Base-by-base conservation (phyloP, 176 grass and related monocot species). In the Musa acuminata region DNA sequence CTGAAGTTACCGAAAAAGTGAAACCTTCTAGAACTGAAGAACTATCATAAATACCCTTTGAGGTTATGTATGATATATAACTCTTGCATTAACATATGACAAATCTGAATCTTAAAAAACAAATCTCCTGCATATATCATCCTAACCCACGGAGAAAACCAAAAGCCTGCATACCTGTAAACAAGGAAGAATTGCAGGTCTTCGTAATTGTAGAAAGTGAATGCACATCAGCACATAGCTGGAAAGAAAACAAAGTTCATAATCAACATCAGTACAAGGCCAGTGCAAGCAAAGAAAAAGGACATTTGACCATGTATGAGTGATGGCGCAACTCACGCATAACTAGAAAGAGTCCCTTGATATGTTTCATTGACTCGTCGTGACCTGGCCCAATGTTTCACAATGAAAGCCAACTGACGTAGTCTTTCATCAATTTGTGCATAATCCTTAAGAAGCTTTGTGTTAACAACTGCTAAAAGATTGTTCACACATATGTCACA, bases 161-260 rank as follows among this genome's bases (percentile, higher is more conserved):
- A 67, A 7, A 6, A 67, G 13, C 23, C 13, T 43, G 21, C 8
- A 74, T 87, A 98, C 90, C 90, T 98, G 95, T 82, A 98, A 81
- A 84, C 95, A 98, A 72, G 95, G 95, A 70, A 98, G 90, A 93
- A 98, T 91, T 82, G 80, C 71, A 58, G 85, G 85, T 78, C 84
- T 82, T 73, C 82, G 86, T 35, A 80, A 87, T 84, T 98, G 90
- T 64, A 98, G 81, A 76, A 89, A 84, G 73, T 98, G 86, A 80
- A 98, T 93, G 80, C 95, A 98, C 95, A 98, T 98, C 80, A 98
- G 88, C 57, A 98, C 95, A 85, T 98, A 98, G 25, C 90, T 98
- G 88, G 78, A 69, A 80, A 73, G 43, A 71, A 51, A 69, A 24
- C 59, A 65, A 64, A 81, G 67, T 79, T 73, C 55, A 64, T 4